Base-by-base conservation (phyloP, 805 yeast species). In the Candida loeiensis region DNA sequence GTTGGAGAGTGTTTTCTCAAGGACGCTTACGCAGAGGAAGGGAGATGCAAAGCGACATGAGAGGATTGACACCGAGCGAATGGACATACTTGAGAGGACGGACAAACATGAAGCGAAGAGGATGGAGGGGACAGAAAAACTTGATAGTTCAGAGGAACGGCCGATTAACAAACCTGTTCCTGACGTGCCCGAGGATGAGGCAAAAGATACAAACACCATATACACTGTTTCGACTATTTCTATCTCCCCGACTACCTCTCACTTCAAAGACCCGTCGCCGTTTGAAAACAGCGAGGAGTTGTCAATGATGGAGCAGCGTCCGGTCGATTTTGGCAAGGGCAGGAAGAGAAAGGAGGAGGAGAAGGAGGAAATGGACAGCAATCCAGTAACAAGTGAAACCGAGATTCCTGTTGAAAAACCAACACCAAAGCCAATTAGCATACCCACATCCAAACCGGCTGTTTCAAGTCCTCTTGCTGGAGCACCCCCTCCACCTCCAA, bases 281-380 rank as follows among this genome's bases (percentile, higher is more conserved):
- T 44, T 44, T 38, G 35, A 17, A 8, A 38, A 44, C 24, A 34
- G 45, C 9, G 47, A 45, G 8, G 47, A 45, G 16, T 35, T 45
- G 27, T 35, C 45, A 4, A 41, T 45, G 2, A 41, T 45, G n/a
- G 43, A 33, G 17, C 42, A 41, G 20, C 27, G 39, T 14, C 36
- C 36, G 26, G 38, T 34, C 8, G 34, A 27, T 24, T 34, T 34
- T 29, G 38, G 39, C 13, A 29, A 25, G 7, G 16, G 24, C 12
- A 36, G 18, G 24, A 31, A 31, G 29, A 36, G n/a, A 4, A 15
- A 31, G 34, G n/a, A 17, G 13, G 30, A 29, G 18, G 34, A 28
- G n/a, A 13, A 19, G 6, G 31, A 11, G 24, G n/a, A n/a, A n/a
- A n/a, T n/a, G n/a, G 27, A 25, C n/a, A 25, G 9, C 27, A 5